Percentiles rank a stretch among this genome's conserved stretches.
These are phyloP conservation scores for Microbotryum scabiosae DNA, from an alignment of 1,284 basidiomycete species.

Conservation along the genomic window DNA sequence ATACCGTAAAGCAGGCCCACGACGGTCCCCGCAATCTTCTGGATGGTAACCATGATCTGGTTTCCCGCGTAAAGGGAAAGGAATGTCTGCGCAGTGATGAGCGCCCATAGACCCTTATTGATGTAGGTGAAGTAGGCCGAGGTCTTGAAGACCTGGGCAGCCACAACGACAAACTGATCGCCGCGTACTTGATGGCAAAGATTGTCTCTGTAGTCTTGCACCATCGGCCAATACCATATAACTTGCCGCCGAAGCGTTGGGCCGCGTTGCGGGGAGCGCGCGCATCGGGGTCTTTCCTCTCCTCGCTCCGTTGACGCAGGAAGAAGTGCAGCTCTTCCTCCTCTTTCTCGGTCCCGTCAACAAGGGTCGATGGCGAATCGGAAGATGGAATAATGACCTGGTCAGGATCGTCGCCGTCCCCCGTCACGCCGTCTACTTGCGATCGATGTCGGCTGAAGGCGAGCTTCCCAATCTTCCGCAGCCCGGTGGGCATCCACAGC, in stretches of 20 bases:
- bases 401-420: constrained; percentile 33
- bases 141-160: constrained; percentile 46
- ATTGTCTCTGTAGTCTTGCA: constrained; percentile 45
- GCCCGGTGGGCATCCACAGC: constrained; percentile 50
- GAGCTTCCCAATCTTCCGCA: constrained; percentile 44
- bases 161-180: constrained; percentile 52
- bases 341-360: background rate
- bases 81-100: constrained; percentile 57
- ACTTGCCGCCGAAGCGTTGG: constrained; percentile 41
- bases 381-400: constrained; percentile 9
- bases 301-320: background rate
- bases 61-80: constrained; percentile 50
- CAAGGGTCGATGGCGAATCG: no score
- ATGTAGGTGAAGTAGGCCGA: constrained; percentile 46
- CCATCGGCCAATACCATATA: constrained; percentile 45
- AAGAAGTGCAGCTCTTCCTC: background rate
- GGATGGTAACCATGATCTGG: constrained; percentile 44
- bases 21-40: constrained; percentile 10
- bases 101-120: constrained; percentile 51
- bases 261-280: constrained; percentile 45
- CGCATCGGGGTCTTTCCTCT: constrained; percentile 46
- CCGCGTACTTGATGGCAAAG: constrained; percentile 52
- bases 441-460: background rate
- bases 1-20: constrained; percentile 22
- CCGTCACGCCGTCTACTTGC: background rate